A percentile compares a stretch with the other conserved stretches of the same genome.
Evolutionary conservation across 2,329 filamentous ascomycete genomes (phyloP).

Genomic region (Leptographium lundbergii): DNA sequence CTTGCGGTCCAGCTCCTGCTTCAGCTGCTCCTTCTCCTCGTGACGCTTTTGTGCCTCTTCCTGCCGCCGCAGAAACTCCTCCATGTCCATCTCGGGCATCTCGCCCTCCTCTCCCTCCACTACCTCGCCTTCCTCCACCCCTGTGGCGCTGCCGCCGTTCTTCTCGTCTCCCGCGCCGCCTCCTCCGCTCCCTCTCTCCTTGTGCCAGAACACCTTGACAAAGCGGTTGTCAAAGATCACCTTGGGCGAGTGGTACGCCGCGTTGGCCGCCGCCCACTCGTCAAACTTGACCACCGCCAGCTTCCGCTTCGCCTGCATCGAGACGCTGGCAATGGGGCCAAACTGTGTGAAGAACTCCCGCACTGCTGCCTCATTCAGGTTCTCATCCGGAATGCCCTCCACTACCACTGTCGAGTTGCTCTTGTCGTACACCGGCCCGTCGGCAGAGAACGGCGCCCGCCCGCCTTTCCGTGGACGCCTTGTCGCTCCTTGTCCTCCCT

Average conservation of each 20-base stretch:
- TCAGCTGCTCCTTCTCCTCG: constrained; percentile 51
- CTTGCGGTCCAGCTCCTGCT: constrained; percentile 48
- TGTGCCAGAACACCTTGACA: constrained; percentile 73
- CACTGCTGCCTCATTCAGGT: constrained; percentile 52
- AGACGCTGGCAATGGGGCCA: constrained; percentile 50
- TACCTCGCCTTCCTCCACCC: not conserved
- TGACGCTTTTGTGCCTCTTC: constrained; percentile 58
- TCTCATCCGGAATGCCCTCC: constrained; percentile 63
- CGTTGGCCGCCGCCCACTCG: constrained; percentile 51
- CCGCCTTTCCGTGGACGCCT: constrained; percentile 17
- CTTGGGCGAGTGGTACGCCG: constrained; percentile 64
- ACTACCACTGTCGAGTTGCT: constrained; percentile 59
- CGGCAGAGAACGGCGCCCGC: constrained; percentile 49
- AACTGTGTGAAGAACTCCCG: constrained; percentile 61
- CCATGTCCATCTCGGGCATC: constrained; percentile 51
- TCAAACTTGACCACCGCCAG: constrained; percentile 60
- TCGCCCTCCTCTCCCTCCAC: not conserved
- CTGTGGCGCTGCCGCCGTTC: not conserved
- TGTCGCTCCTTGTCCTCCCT: not conserved
- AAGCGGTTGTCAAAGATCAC: constrained; percentile 77
- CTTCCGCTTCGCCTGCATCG: constrained; percentile 52
- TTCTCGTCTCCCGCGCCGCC: constrained; percentile 7
- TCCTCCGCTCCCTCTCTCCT: constrained; percentile 28
- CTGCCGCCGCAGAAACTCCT: constrained; percentile 56
- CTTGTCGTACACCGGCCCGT: constrained; percentile 49